phyloP scores from a whole-genome alignment of 139 green algal genomes.

The Zygnema cylindricum region DNA sequence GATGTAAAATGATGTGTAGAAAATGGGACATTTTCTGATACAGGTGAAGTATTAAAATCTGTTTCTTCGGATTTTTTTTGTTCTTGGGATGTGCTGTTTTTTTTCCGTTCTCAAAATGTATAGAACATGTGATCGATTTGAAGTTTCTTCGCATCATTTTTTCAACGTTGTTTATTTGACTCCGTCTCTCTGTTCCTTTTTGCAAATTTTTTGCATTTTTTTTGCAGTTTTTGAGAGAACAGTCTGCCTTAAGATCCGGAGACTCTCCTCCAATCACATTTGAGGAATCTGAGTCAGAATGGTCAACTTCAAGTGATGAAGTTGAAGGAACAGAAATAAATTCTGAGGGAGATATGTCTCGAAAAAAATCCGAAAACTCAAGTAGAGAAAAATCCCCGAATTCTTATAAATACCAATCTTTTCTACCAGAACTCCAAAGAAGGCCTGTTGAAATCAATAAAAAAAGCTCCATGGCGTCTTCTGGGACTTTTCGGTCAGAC shows the following conservation, averaged over 20 bases:
- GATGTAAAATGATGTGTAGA: too few relatives aligned
- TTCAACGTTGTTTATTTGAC: too few relatives aligned
- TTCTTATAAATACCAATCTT: neutral
- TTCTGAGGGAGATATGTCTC: neutral
- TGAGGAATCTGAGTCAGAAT: neutral
- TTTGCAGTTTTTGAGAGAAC: neutral
- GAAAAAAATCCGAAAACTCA: neutral
- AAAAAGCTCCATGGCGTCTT: too few relatives aligned
- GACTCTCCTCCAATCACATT: neutral
- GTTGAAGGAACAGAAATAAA: neutral
- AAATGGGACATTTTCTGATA: too few relatives aligned
- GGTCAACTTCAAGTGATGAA: neutral
- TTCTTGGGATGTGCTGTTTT: neutral
- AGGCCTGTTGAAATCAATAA: too few relatives aligned
- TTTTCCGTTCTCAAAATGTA: neutral
- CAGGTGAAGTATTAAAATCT: too few relatives aligned
- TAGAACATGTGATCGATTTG: too few relatives aligned
- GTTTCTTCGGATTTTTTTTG: neutral
- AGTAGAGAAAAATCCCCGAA: neutral
- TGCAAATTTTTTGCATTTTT: too few relatives aligned
- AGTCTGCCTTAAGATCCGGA: neutral
- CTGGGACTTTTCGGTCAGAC: too few relatives aligned
- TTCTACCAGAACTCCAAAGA: neutral
- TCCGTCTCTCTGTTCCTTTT: neutral
- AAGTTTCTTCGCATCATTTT: too few relatives aligned